Conservation (phyloP, 208 protist species). For the Leishmania martiniquensis region DNA sequence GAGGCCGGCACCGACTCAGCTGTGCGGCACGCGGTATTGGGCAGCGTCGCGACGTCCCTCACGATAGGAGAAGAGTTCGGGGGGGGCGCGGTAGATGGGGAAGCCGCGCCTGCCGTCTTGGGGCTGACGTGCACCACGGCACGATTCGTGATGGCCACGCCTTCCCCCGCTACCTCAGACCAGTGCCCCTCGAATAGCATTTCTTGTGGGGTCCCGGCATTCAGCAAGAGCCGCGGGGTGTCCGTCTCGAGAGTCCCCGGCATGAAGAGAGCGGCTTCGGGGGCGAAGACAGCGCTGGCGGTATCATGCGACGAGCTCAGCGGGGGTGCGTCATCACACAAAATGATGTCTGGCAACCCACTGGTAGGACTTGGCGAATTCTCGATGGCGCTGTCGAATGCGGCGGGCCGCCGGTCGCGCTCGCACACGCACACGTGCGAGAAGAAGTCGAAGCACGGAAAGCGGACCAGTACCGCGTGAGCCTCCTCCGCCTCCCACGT, state of each 20-base stretch:
- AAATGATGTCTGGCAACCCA: background rate
- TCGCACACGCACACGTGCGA: conserved; percentile 79
- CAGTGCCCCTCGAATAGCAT: conserved; percentile 72
- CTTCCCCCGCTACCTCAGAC: conserved; percentile 33
- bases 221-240: conserved; percentile 55
- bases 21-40: background rate
- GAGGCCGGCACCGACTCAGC: background rate
- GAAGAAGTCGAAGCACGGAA: conserved; percentile 88
- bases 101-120: background rate
- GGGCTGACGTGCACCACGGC: conserved; percentile 51
- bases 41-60: background rate
- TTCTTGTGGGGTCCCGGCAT: conserved; percentile 34
- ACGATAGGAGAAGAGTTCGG: background rate
- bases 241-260: conserved; percentile 43
- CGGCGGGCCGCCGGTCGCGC: background rate
- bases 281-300: conserved; percentile 22
- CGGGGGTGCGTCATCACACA: background rate
- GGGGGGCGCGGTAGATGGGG: background rate
- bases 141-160: conserved; percentile 29
- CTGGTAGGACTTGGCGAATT: background rate
- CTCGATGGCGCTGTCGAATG: background rate
- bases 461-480: conserved; percentile 58
- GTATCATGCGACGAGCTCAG: no score
- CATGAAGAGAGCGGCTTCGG: conserved; percentile 44
- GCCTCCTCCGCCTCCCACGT: conserved; percentile 52